These are phyloP conservation scores for Ophiostoma angusticollis DNA, from an alignment of 2,329 filamentous ascomycete species.

Conservation along the genomic window DNA sequence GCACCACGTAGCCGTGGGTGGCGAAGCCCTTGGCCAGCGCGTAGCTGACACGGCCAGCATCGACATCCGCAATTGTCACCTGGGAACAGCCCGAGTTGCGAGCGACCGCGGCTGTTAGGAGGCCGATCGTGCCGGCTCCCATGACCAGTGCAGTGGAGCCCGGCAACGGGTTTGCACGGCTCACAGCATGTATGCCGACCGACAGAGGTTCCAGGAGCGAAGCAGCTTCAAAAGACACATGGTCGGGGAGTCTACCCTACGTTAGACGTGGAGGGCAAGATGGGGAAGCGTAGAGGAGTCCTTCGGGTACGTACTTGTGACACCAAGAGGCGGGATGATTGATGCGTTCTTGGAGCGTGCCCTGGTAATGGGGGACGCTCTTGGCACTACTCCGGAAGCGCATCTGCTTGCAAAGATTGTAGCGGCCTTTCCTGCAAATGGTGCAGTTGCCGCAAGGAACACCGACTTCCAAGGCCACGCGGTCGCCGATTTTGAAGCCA, in stretches of 20 bases:
- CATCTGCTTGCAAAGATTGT: constrained; percentile 50
- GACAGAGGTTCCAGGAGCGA: constrained; percentile 50
- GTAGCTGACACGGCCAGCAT: constrained; percentile 46
- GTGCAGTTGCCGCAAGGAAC: constrained; percentile 39
- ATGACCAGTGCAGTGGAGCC: constrained; percentile 48
- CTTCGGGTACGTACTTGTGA: constrained; percentile 35
- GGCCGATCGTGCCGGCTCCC: constrained; percentile 51
- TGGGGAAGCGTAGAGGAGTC: too few relatives aligned
- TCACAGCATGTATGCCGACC: constrained; percentile 48
- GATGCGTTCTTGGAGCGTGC: constrained; percentile 48
- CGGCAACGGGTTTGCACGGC: constrained; percentile 37
- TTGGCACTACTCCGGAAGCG: constrained; percentile 50
- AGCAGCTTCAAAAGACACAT: constrained; percentile 45
- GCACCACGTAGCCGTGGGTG: constrained; percentile 44
- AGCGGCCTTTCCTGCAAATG: constrained; percentile 39
- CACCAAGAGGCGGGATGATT: constrained; percentile 51
- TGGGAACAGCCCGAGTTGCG: constrained; percentile 45
- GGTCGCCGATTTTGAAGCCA: constrained; percentile 41
- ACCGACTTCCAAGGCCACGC: constrained; percentile 46
- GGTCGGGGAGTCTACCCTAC: constrained; percentile 39
- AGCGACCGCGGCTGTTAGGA: constrained; percentile 51
- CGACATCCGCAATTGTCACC: constrained; percentile 49
- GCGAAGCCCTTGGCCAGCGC: constrained; percentile 46
- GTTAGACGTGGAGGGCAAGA: not conserved
- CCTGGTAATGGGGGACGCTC: constrained; percentile 50